Evolutionary conservation across 371 early-diverging fungal genomes (phyloP), one percentile per base, ranked within the genome.

Genomic region (Mucor velutinosus): DNA sequence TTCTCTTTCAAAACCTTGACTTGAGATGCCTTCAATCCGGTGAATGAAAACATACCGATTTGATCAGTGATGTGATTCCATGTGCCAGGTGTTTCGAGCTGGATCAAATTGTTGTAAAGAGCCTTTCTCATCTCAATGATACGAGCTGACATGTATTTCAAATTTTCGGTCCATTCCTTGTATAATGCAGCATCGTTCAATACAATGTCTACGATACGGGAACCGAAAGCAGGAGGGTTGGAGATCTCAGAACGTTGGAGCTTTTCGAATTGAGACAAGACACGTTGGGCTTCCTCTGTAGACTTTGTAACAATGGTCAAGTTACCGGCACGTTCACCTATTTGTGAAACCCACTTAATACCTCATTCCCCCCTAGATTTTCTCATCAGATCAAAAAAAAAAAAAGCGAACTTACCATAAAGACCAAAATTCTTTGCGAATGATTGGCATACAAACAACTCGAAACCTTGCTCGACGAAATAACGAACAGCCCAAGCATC

Each of bases 41-140:
- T 94, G 88, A 84, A 99, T 86, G 95, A 96, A 91, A 99, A 99
- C 99, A 99, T 99, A 78, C 99, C 99, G 72, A 99, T 99, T 87
- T 99, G 99, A 79, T 90, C 86, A 53, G 96, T 97, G 70, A 97
- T 95, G 68, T 98, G 98, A 70, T 94, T 83, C 97, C 98, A 98
- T 30, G 87, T 89, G 51, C 97, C 98, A 23, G 97, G 97, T 3
- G 98, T 96, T 39, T 87, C 76, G 51, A 94, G 78, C 25, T 84
- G 78, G 3, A 72, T 75, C 62, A 97, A 80, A 41, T 86, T 79
- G n/a, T 86, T 80, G 30, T 83, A 84, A 29, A 96, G 81, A 21
- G 76, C 78, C 63, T 86, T 70, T 74, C 98, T 91, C 97, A 97
- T 97, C 21, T 75, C 77, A 67, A 87, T 89, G 77, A 98, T 97